phyloP scores from a whole-genome alignment of 1,284 basidiomycete species.

The Boletellus deceptivus region DNA sequence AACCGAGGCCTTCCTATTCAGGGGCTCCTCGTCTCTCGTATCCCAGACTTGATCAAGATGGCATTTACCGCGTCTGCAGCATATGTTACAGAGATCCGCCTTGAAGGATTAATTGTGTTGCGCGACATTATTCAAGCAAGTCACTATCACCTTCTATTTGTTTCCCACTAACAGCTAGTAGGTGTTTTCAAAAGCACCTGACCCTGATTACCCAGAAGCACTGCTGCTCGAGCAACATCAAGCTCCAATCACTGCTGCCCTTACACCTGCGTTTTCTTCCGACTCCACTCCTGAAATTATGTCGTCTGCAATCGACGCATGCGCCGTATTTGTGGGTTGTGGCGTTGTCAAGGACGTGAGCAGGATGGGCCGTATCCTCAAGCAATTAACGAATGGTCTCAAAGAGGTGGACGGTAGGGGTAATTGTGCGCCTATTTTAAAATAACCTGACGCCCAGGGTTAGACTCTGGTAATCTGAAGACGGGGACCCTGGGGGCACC shows the following conservation, averaged over 20 bases:
- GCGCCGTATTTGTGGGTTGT: slow-evolving; percentile 93
- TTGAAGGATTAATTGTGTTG: slow-evolving; percentile 90
- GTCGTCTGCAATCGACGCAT: slow-evolving; percentile 89
- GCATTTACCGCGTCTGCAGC: slow-evolving; percentile 97
- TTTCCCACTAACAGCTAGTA: slow-evolving; percentile 32
- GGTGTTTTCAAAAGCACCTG: slow-evolving; percentile 84
- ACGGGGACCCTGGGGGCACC: slow-evolving; percentile 87
- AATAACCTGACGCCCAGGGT: slow-evolving; percentile 10
- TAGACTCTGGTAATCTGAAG: slow-evolving; percentile 81
- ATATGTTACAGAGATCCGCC: slow-evolving; percentile 90
- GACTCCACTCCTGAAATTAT: slow-evolving; percentile 96
- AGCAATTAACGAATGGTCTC: slow-evolving; percentile 84
- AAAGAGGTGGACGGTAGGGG: slow-evolving; percentile 80
- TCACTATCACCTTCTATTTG: neutral
- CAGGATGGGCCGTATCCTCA: slow-evolving; percentile 93
- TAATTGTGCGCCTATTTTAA: neutral
- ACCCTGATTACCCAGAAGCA: slow-evolving; percentile 90
- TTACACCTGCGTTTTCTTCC: slow-evolving; percentile 95
- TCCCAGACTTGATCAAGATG: slow-evolving; percentile 94
- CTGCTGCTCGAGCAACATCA: slow-evolving; percentile 97
- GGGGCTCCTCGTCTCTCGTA: slow-evolving; percentile 73
- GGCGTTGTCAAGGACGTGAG: slow-evolving; percentile 91
- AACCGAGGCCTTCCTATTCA: slow-evolving; percentile 44
- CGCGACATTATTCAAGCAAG: slow-evolving; percentile 89
- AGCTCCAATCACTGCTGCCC: slow-evolving; percentile 95